phyloP scores from a whole-genome alignment of 805 yeast genomes.

The Ogataea paradorogensis region DNA sequence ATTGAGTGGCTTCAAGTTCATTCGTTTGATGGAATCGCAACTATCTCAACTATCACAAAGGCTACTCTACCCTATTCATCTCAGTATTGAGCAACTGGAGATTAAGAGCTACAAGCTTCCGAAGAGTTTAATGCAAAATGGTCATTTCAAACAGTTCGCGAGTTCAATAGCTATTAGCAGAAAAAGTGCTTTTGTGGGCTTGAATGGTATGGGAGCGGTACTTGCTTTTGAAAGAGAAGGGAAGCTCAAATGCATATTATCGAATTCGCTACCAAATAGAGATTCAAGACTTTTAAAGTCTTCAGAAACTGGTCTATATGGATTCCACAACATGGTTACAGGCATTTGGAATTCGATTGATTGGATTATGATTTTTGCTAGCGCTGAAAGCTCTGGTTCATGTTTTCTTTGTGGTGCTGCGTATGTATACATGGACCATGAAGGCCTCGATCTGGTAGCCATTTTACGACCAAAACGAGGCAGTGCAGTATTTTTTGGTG shows the following conservation, averaged over 20 bases:
- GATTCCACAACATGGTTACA: conserved; percentile 25
- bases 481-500: conserved; percentile 23
- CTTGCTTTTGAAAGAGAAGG: conserved; percentile 32
- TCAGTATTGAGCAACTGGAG: conserved; percentile 11
- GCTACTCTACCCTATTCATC: not conserved
- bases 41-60: not conserved
- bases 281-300: conserved; percentile 19
- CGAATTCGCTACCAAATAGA: not conserved
- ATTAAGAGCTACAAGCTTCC: conserved; percentile 22
- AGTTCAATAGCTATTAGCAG: conserved; percentile 30
- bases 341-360: conserved; percentile 16
- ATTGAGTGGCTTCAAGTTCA: conserved; percentile 29
- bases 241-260: not conserved
- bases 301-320: conserved; percentile 28
- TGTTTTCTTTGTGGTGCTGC: conserved; percentile 42
- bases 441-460: conserved; percentile 9
- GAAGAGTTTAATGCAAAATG: conserved; percentile 3
- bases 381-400: conserved; percentile 24
- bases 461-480: conserved; percentile 15
- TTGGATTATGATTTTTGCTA: conserved; percentile 33
- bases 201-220: conserved; percentile 38
- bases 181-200: conserved; percentile 34
- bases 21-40: not conserved
- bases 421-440: conserved; percentile 24
- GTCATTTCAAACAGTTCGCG: conserved; percentile 44